Base-by-base conservation (phyloP, 331 rosid genomes). In the Quercus phellos region DNA sequence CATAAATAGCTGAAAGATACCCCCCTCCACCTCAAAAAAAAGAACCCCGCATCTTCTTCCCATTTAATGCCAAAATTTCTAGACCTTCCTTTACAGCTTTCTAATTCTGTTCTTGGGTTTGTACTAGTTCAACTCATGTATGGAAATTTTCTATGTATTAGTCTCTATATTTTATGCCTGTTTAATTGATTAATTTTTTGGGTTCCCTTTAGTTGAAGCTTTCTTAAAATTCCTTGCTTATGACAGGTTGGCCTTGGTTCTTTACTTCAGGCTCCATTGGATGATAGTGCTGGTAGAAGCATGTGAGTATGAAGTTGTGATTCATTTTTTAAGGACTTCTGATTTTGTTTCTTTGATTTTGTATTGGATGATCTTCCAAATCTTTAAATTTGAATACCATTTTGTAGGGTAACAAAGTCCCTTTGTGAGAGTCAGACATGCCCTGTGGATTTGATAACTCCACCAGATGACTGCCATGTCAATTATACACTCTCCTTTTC, bases 401-500 rank as follows among this genome's bases (percentile, higher is more conserved):
- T 68, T 73, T 86, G 84, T 75, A 95, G 99, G 96, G 90, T 92
- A 74, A 92, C 98, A 64, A 85, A 86, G 51, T 83, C 88, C 66
- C 94, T 95, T 50, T 95, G 99, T 55, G 92, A 92, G 73, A 83
- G 93, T 75, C 90, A 85, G 82, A 82, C 85, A 76, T 95, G 99
- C 83, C 99, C 99, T 1, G 75, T 82, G 74, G 98, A 95, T 89
- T 84, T 95, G 85, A 90, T 95, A 75, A 91, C 98, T 74, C 99
- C 99, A 42, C 99, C 99, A 63, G 99, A 95, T n/a, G 99, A 95
- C 76, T 95, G 99, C 87, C 99, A 95, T 87, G 96, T 92, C 81
- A 95, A 95, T 77, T 91, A 92, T 79, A 92, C 99, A 6, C 98
- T 90, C 55, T 90, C 99, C 74, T 92, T 92, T 85, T 95, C 99